These are phyloP conservation scores for Blastocystis hominis DNA, from an alignment of 352 stramenopile genomes.

Conservation along the genomic window DNA sequence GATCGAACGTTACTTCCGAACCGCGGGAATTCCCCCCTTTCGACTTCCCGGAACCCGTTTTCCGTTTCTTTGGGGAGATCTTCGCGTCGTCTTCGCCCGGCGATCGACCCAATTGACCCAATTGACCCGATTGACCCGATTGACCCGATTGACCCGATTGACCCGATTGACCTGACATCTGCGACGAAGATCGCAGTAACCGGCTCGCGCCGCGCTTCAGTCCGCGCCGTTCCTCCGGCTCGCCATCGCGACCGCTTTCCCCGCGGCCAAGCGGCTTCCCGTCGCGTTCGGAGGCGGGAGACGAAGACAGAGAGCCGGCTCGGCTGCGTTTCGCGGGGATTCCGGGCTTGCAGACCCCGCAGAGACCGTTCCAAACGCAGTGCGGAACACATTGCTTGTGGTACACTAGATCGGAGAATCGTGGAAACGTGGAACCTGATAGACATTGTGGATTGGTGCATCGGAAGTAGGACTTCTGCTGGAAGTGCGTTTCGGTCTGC, in stretches of 20 bases:
- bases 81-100: not conserved
- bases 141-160: too few species aligned
- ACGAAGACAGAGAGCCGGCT: not conserved
- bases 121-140: too few species aligned
- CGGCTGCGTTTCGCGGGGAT: not conserved
- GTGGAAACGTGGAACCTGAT: not conserved
- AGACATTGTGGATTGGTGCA: conserved; percentile 36
- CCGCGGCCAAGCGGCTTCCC: not conserved
- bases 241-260: not conserved
- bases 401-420: not conserved
- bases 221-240: not conserved
- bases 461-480: conserved; percentile 17
- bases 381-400: conserved; percentile 19
- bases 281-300: not conserved
- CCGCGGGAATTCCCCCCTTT: not conserved
- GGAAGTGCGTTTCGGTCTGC: not conserved
- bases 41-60: not conserved
- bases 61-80: not conserved
- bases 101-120: too few species aligned
- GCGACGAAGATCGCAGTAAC: not conserved
- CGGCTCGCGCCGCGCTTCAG: not conserved
- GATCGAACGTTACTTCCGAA: not conserved
- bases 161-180: too few species aligned
- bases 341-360: conserved; percentile 22
- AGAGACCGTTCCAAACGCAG: not conserved